A percentile compares a stretch with the other conserved stretches of the same genome.
These are phyloP conservation scores for Anisodus tanguticus DNA, from an alignment of 257 asterid genomes.

Conservation along the genomic window DNA sequence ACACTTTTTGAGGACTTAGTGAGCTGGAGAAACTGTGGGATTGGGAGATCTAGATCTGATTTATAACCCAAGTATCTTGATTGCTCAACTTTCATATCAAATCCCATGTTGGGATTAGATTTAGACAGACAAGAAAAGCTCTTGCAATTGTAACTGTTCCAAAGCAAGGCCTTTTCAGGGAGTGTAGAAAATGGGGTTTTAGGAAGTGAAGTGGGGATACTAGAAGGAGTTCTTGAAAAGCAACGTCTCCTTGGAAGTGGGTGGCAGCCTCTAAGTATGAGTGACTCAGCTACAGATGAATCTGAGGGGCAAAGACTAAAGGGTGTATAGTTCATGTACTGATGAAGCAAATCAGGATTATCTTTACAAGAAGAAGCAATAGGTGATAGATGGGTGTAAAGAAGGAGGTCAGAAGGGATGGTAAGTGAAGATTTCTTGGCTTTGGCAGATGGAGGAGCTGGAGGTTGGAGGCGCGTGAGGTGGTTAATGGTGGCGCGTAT, in stretches of 20 bases:
- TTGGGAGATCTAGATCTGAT: conserved; percentile 91
- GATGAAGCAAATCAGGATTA: conserved; percentile 74
- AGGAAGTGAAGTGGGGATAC: conserved; percentile 55
- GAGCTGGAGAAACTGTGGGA: conserved; percentile 70
- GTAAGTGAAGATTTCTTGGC: conserved; percentile 41
- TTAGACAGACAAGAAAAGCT: conserved; percentile 74
- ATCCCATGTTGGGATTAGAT: conserved; percentile 68
- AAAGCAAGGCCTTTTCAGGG: conserved; percentile 65
- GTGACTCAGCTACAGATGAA: conserved; percentile 65
- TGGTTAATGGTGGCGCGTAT: conserved; percentile 95
- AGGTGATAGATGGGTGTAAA: conserved; percentile 78
- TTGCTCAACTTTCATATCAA: conserved; percentile 74
- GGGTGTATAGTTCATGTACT: conserved; percentile 87
- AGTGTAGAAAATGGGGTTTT: conserved; percentile 64
- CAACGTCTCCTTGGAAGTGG: conserved; percentile 98
- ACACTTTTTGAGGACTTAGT: conserved; percentile 52
- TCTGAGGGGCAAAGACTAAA: conserved; percentile 78
- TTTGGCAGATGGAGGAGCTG: conserved; percentile 40
- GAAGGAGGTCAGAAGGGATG: conserved; percentile 86
- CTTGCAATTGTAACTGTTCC: conserved; percentile 64
- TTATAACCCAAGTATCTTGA: conserved; percentile 55
- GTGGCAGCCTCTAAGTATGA: conserved; percentile 89
- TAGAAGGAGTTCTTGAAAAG: conserved; percentile 66
- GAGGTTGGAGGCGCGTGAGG: conserved; percentile 79
- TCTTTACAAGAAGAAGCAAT: conserved; percentile 88